These are phyloP conservation scores for Phytopythium boreale DNA, from an alignment of 352 stramenopile genomes.

Conservation along the genomic window DNA sequence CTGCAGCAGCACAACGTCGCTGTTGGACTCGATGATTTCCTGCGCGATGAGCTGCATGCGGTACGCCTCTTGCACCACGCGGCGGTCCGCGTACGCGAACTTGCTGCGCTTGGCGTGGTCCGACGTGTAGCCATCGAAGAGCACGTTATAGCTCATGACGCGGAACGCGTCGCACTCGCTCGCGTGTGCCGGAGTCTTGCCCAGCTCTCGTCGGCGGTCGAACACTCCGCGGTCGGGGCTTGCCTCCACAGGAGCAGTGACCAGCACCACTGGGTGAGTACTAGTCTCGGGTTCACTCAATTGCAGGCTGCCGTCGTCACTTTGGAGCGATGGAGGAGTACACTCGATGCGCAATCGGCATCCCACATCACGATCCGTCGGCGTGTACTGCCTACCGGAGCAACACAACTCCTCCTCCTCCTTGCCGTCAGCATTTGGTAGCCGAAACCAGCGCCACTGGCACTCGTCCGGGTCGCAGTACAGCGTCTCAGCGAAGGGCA, in stretches of 20 bases:
- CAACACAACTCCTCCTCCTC: conserved; percentile 15
- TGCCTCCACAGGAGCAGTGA: conserved; percentile 37
- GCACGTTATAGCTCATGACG: conserved; percentile 83
- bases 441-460: conserved; percentile 57
- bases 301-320: not conserved
- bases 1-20: conserved; percentile 69
- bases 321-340: conserved; percentile 23
- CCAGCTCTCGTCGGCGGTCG: conserved; percentile 21
- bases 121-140: conserved; percentile 71
- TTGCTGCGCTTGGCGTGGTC: conserved; percentile 50
- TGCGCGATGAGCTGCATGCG: conserved; percentile 74
- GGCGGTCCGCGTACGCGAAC: conserved; percentile 53
- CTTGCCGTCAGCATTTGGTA: conserved; percentile 7
- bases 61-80: conserved; percentile 55
- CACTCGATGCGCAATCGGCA: conserved; percentile 55
- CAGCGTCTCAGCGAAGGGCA: conserved; percentile 49
- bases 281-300: not conserved
- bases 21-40: conserved; percentile 62
- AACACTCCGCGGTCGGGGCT: conserved; percentile 62
- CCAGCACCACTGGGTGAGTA: not conserved
- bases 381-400: conserved; percentile 34
- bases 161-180: conserved; percentile 24
- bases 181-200: conserved; percentile 10
- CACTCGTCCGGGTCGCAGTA: conserved; percentile 69
- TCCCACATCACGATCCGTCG: conserved; percentile 35